These are phyloP conservation scores for Ocimum tenuiflorum DNA, from an alignment of 257 asterid genomes.

Conservation along the genomic window DNA sequence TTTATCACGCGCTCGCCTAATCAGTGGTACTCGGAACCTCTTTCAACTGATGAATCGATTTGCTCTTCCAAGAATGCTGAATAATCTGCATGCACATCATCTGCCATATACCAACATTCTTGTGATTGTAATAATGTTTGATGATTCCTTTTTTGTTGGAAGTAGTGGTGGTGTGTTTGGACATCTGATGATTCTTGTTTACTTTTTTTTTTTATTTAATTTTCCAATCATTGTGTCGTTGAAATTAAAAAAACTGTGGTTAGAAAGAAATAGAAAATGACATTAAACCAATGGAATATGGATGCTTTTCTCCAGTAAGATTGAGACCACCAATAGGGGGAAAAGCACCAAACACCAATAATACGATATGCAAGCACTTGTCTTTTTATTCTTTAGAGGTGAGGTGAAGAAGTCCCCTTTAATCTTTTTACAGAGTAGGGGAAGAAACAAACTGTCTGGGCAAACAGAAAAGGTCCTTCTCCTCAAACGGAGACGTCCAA, in stretches of 20 bases:
- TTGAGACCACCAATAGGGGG: conserved; percentile 30
- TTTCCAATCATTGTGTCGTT: too few species aligned
- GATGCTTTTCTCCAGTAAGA: conserved; percentile 28
- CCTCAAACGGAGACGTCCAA: conserved; percentile 94
- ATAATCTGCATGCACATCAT: too few species aligned
- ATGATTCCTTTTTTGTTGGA: too few species aligned
- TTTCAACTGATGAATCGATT: conserved; percentile 9
- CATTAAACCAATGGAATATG: background rate
- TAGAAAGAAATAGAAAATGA: background rate
- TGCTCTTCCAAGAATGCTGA: conserved; percentile 13
- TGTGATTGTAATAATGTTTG: too few species aligned
- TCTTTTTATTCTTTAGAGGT: conserved; percentile 26
- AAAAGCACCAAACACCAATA: conserved; percentile 43
- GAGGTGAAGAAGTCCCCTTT: conserved; percentile 13
- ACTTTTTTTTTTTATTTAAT: too few species aligned
- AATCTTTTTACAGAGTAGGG: conserved; percentile 52
- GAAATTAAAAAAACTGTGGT: too few species aligned
- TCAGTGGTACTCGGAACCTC: conserved; percentile 56
- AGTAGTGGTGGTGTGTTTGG: too few species aligned
- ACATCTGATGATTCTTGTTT: too few species aligned
- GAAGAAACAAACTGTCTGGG: conserved; percentile 92
- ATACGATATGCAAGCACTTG: conserved; percentile 29
- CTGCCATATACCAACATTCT: too few species aligned
- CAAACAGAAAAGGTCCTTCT: conserved; percentile 76
- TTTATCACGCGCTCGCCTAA: conserved; percentile 51